Base-by-base conservation (phyloP, 441 rosid species). In the Pelargonium fulgidum region DNA sequence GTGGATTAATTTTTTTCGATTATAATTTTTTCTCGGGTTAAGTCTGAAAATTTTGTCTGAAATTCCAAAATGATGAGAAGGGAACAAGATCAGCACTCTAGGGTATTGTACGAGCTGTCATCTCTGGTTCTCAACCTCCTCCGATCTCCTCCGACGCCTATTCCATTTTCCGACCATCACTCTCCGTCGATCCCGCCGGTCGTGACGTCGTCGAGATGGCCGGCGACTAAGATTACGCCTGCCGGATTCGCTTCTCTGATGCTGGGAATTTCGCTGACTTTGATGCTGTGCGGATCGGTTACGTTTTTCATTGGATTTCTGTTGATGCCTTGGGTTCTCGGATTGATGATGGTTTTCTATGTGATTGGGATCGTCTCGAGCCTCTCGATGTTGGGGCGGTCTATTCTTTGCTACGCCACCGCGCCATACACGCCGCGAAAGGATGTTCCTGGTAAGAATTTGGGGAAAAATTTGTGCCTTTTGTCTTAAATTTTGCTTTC, bases 321-420 rank as follows among this genome's bases (percentile, higher is more conserved):
- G 74, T 71, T 93, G 91, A 83, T 93, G 99, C 99, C 99, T 0
- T 93, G 99, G 96, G 90, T 89, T 65, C 64, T 93, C 1, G 95
- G 92, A 62, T 83, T 93, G 73, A 74, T 85, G 3, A 78, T 89
- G 85, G 75, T 89, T 66, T 77, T 88, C 17, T 91, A 91, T 66
- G 88, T 91, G 26, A 95, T 80, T 0, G 97, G 95, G 36, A 70
- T 93, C 71, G 87, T 91, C 16, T 82, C 99, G 3, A 66, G 84
- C 8, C 75, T 93, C 68, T 93, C 96, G 41, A 75, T 88, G 85
- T 69, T 90, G 13, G 93, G 96, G 2, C 83, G 93, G 59, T 81
- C 91, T 0, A 76, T 93, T 41, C 69, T 91, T 66, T 81, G 83
- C 66, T 85, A 81, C 75, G 88, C 77, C 74, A 75, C 81, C 84